Conservation (phyloP, 164 flowering plant genomes). For the Amborella trichopoda region DNA sequence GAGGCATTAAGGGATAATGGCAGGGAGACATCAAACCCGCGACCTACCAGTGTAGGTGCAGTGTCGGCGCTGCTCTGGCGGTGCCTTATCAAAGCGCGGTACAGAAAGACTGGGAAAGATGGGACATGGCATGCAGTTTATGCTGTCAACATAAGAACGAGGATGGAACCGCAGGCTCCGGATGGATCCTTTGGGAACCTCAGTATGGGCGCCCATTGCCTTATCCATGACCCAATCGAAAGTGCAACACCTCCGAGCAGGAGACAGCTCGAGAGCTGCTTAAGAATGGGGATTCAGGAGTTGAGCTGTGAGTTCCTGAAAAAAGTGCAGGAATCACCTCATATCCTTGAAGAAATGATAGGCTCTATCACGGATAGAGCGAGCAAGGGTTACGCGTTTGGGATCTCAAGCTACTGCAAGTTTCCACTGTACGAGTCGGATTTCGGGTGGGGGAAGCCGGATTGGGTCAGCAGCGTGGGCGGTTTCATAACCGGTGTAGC, state of each 20-base stretch:
- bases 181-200: conserved; percentile 18
- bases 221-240: not conserved
- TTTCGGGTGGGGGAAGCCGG: conserved; percentile 41
- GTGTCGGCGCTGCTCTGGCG: conserved; percentile 46
- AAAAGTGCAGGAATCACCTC: conserved; percentile 8
- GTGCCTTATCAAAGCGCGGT: conserved; percentile 8
- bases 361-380: not conserved
- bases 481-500: no score
- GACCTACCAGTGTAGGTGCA: conserved; percentile 32
- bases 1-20: no score
- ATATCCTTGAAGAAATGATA: not conserved
- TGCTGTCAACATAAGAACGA: conserved; percentile 16
- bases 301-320: conserved; percentile 7
- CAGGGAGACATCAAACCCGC: no score
- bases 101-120: not conserved
- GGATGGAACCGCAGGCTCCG: conserved; percentile 17
- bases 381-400: conserved; percentile 2
- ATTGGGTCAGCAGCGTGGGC: conserved; percentile 15
- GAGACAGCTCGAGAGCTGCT: not conserved
- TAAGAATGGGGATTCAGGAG: conserved; percentile 8
- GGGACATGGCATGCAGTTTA: conserved; percentile 5
- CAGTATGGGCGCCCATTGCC: not conserved
- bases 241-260: not conserved
- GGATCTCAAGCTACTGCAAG: conserved; percentile 21
- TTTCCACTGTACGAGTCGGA: conserved; percentile 19